Evolutionary conservation across 768 basidiomycete genomes (phyloP), one percentile per base, ranked within the genome.

Genomic region (Xerocomellus chrysenteron): DNA sequence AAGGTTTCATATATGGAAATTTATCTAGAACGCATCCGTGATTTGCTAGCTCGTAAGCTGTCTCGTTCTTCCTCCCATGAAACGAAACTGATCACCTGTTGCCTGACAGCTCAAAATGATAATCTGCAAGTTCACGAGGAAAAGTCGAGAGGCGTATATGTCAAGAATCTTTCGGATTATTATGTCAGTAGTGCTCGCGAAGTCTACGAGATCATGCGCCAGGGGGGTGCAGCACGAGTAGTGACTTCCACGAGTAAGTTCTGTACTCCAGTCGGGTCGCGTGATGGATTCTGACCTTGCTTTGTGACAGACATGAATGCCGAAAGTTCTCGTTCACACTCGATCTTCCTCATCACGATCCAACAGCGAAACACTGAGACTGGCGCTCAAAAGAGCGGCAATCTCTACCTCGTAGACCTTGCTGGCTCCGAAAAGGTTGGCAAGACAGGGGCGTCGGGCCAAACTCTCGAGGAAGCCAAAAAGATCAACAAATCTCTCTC

Each of bases 1-100:
- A 99, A 99, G 76, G 97, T 98, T 50, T 97, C 94, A 36, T 99
- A 98, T 74, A 98, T 99, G 96, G 97, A 99, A 77, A 98, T 99
- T 57, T 99, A 99, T 74, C 81, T 98, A 58, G 97, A 99, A 74
- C 85, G 88, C 59, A 93, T 99, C 62, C 83, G 95, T 50, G 97
- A 99, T 80, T 76, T 99, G 53, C 81, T 99, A 52, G 89, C 94
- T 57, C 97, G 96, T 98, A 73, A 68, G 96, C 36, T 24, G n/a
- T 33, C 21, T 42, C 36, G 19, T 33, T 46, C 21, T 55, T 49
- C 55, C 32, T 41, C 26, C 32, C 30, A 14, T 40, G 19, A 47
- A 39, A 32, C 19, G 14, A 37, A 28, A 44, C 50, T 64, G 30
- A 71, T 47, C 17, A 3, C 32, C 17, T 17, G 36, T 37, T 59